Evolutionary conservation across 495 filamentous ascomycete species (phyloP).

Genomic region (Penicillium longicatenatum): DNA sequence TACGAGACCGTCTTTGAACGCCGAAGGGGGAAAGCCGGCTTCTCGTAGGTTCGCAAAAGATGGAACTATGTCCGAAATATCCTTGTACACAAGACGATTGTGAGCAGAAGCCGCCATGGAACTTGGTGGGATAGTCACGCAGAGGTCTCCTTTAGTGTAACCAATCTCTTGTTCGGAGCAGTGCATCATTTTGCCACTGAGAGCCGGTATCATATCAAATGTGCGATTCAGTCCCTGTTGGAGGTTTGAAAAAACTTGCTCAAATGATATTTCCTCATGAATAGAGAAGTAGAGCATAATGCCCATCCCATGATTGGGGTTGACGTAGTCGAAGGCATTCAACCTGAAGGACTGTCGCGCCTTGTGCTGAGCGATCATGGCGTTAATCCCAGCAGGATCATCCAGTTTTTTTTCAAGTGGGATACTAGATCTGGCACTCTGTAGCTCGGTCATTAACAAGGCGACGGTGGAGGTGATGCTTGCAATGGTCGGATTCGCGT

Average conservation of each 20-base stretch:
- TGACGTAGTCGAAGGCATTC: slow-evolving; percentile 13
- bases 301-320: slow-evolving; percentile 14
- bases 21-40: slow-evolving; percentile 13
- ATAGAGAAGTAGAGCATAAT: slow-evolving; percentile 11
- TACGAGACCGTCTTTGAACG: slow-evolving; percentile 7
- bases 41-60: slow-evolving; percentile 8
- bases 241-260: slow-evolving; percentile 9
- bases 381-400: too few species aligned
- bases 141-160: slow-evolving; percentile 13
- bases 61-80: slow-evolving; percentile 6
- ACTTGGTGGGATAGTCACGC: slow-evolving; percentile 10
- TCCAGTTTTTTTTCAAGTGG: too few species aligned
- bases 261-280: slow-evolving; percentile 9
- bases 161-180: slow-evolving; percentile 11
- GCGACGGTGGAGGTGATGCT: too few species aligned
- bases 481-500: too few species aligned
- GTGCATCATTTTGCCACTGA: slow-evolving; percentile 15
- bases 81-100: slow-evolving; percentile 10
- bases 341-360: slow-evolving; percentile 1
- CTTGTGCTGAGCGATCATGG: too few species aligned
- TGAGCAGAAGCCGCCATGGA: slow-evolving; percentile 5
- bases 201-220: slow-evolving; percentile 13
- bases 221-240: slow-evolving; percentile 11
- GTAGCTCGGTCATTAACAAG: too few species aligned
- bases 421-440: too few species aligned